Base-by-base conservation (phyloP, 164 flowering plant species). In the Magnolia kwangsiensis region DNA sequence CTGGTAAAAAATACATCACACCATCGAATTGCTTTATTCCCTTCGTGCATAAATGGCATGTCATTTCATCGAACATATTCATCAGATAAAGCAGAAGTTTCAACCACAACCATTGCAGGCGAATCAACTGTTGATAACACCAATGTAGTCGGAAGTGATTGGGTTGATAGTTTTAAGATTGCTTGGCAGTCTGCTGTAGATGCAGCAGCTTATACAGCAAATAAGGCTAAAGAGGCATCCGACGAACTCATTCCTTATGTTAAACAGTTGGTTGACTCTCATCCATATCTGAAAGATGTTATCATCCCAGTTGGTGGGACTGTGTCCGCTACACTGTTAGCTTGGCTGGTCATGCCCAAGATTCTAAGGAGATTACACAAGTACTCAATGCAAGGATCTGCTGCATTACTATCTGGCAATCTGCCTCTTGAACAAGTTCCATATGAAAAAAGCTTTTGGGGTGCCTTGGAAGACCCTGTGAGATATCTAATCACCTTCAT, bases 391-490 rank as follows among this genome's bases (percentile, higher is more conserved):
- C 89, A 78, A 82, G 86, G 94, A 19, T 81, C 90, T 45, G 86
- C 86, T 79, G 81, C 86, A 51, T 64, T 91, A 50, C 74, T 89
- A 64, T 65, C 85, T 9, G 87, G 87, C 75, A 79, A 76, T 71
- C 65, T 78, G 20, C 50, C 81, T 19, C 82, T 63, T 21, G 91
- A 80, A 61, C 85, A 83, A 63, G 80, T 88, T 78, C 92, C 99
- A 8, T 96, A 91, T 80, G 97, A 96, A 87, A 88, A 83, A 81
- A 92, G 95, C 73, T 76, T 92, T 74, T 94, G 97, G 98, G 92
- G 94, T 82, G 95, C 97, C 58, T 72, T 96, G 83, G 97, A 94
- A 85, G 98, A 88, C 78, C 99, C 99, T 31, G 81, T 88, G 71
- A 80, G 98, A 81, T 92, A 94, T 84, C 83, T 92, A 11, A 49